A percentile compares a stretch with the other conserved stretches of the same genome.
Conservation (phyloP, 1,284 basidiomycete species). For the Porogramme epimiltina region DNA sequence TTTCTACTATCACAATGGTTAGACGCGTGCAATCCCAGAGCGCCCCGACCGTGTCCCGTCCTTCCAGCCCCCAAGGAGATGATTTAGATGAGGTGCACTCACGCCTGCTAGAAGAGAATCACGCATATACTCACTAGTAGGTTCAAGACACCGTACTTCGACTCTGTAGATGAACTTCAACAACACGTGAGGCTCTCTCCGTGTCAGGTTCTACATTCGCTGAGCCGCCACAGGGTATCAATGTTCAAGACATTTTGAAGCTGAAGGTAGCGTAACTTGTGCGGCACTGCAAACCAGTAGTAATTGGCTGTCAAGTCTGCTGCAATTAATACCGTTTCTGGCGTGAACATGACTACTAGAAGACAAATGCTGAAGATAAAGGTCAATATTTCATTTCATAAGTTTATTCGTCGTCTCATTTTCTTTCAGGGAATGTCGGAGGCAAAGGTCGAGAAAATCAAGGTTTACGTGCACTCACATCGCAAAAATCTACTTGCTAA, state of each 20-base stretch:
- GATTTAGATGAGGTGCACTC: constrained; percentile 46
- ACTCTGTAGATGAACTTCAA: constrained; percentile 87
- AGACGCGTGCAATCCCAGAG: constrained; percentile 30
- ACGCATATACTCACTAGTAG: constrained; percentile 6
- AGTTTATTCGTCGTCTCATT: too few relatives aligned
- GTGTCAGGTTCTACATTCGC: neutral
- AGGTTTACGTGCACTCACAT: constrained; percentile 50
- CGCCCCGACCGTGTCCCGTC: constrained; percentile 36
- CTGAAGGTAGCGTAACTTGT: too few relatives aligned
- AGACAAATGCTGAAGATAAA: constrained; percentile 91
- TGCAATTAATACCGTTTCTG: constrained; percentile 78
- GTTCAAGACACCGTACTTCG: constrained; percentile 59
- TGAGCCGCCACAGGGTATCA: constrained; percentile 71
- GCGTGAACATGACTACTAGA: constrained; percentile 84
- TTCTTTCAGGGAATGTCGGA: constrained; percentile 74
- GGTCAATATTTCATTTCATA: constrained; percentile 41
- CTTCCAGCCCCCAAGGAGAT: constrained; percentile 39
- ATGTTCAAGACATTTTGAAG: constrained; percentile 91
- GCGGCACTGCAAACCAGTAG: too few relatives aligned
- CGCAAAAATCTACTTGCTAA: constrained; percentile 2
- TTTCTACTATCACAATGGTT: constrained; percentile 22
- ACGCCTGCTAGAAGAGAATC: neutral
- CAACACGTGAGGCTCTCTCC: constrained; percentile 61
- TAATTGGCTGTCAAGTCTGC: constrained; percentile 57
- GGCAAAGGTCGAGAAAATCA: constrained; percentile 95